phyloP scores from a whole-genome alignment of 306 rosid genomes.

The Canavalia ensiformis region DNA sequence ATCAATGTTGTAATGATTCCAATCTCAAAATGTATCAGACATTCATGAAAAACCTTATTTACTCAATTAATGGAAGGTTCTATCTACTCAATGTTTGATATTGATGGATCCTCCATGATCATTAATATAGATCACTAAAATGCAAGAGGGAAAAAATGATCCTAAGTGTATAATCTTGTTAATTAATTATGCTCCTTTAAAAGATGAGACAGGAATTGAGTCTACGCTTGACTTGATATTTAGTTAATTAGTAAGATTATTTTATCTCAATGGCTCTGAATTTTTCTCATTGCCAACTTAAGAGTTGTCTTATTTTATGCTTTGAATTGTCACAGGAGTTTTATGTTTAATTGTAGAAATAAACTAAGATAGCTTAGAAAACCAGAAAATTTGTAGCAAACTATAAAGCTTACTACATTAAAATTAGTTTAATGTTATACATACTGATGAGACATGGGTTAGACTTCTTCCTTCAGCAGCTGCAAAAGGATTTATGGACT shows the following conservation, averaged over 20 bases:
- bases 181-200: conserved; percentile 11
- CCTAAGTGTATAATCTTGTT: neutral
- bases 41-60: neutral
- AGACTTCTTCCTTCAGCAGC: conserved; percentile 52
- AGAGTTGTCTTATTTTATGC: conserved; percentile 2
- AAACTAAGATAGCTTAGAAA: conserved; percentile 30
- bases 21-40: neutral
- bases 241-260: neutral
- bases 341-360: conserved; percentile 1
- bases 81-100: neutral
- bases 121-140: neutral
- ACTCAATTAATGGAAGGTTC: neutral
- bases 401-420: neutral
- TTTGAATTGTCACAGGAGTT: conserved; percentile 10
- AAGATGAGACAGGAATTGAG: neutral
- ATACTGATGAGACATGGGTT: conserved; percentile 59
- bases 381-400: neutral
- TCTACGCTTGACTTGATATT: neutral
- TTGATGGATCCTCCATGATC: neutral
- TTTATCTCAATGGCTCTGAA: neutral
- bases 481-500: conserved; percentile 74
- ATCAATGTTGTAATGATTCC: neutral
- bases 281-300: conserved; percentile 3
- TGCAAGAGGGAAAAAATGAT: neutral
- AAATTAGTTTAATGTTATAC: conserved; percentile 45